These are phyloP conservation scores for Candida cerambycidarum DNA, from an alignment of 805 yeast species.

Conservation along the genomic window DNA sequence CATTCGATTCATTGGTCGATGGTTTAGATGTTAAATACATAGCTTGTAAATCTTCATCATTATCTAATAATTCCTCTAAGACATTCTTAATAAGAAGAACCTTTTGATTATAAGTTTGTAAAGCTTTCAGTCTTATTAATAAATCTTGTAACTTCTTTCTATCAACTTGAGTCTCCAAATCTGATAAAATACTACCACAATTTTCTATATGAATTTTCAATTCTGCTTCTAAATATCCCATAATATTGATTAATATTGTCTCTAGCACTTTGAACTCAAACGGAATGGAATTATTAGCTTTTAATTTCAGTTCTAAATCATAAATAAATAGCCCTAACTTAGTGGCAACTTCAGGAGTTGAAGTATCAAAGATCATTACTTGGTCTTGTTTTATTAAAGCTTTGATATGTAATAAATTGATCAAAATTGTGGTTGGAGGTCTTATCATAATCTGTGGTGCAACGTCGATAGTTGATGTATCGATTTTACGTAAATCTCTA, in stretches of 20 bases:
- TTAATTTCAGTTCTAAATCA: slow-evolving; percentile 75
- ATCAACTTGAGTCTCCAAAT: slow-evolving; percentile 77
- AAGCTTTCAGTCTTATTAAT: slow-evolving; percentile 67
- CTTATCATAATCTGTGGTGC: slow-evolving; percentile 88
- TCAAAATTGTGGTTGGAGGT: slow-evolving; percentile 66
- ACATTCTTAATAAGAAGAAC: slow-evolving; percentile 74
- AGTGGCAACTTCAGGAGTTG: slow-evolving; percentile 63
- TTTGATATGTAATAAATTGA: slow-evolving; percentile 82
- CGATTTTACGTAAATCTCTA: slow-evolving; percentile 83
- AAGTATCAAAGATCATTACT: slow-evolving; percentile 82
- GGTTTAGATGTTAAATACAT: slow-evolving; percentile 55
- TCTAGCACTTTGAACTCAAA: slow-evolving; percentile 86
- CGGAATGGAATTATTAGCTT: slow-evolving; percentile 26
- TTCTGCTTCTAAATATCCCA: slow-evolving; percentile 77
- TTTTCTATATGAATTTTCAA: slow-evolving; percentile 54
- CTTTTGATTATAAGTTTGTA: slow-evolving; percentile 74
- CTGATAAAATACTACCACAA: slow-evolving; percentile 65
- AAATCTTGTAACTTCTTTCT: slow-evolving; percentile 72
- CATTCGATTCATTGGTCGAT: not conserved
- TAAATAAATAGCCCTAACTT: slow-evolving; percentile 77
- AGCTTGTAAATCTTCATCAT: slow-evolving; percentile 78
- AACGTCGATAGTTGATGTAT: slow-evolving; percentile 69
- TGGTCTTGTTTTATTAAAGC: slow-evolving; percentile 81
- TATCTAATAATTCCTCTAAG: slow-evolving; percentile 79
- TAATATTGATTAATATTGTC: slow-evolving; percentile 75